Percentiles rank a stretch among this genome's conserved stretches.
phyloP scores from a whole-genome alignment of 1,139 yeast species.

The Diutina catenulata region DNA sequence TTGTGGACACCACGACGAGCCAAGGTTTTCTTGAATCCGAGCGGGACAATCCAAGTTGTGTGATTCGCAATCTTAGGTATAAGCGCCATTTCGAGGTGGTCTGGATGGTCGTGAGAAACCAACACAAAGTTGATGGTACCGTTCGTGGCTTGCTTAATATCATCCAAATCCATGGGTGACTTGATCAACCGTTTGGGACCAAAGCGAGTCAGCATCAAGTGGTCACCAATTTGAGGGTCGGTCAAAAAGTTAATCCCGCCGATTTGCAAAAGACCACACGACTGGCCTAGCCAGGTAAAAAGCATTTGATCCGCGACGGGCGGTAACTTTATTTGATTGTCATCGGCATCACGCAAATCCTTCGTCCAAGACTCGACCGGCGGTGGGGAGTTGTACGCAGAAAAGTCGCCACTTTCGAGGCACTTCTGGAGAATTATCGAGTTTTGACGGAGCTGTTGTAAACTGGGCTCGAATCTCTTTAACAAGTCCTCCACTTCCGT shows the following conservation, averaged over 20 bases:
- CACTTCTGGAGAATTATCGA: conserved; percentile 21
- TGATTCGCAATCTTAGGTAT: conserved; percentile 46
- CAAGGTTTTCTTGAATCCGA: conserved; percentile 56
- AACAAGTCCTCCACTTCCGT: conserved; percentile 38
- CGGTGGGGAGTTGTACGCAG: neutral
- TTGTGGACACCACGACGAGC: conserved; percentile 42
- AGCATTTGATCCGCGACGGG: conserved; percentile 31
- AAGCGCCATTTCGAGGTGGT: conserved; percentile 65
- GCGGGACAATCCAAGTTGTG: conserved; percentile 76
- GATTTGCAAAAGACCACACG: conserved; percentile 67
- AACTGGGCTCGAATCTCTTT: conserved; percentile 48
- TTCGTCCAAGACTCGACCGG: conserved; percentile 8
- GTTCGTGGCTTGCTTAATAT: conserved; percentile 42
- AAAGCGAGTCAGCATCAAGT: conserved; percentile 44
- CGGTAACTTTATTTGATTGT: neutral
- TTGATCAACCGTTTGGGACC: conserved; percentile 79
- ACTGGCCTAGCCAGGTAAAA: conserved; percentile 90
- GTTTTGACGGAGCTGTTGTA: conserved; percentile 24
- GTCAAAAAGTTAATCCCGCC: conserved; percentile 67
- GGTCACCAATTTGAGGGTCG: conserved; percentile 73
- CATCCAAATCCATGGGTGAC: conserved; percentile 53
- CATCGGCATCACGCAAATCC: neutral
- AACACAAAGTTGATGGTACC: conserved; percentile 52
- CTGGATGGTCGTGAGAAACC: conserved; percentile 93
- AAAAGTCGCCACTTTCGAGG: conserved; percentile 13